Base-by-base conservation (phyloP, 2,329 filamentous ascomycete species). In the Ophiostoma sp. region DNA sequence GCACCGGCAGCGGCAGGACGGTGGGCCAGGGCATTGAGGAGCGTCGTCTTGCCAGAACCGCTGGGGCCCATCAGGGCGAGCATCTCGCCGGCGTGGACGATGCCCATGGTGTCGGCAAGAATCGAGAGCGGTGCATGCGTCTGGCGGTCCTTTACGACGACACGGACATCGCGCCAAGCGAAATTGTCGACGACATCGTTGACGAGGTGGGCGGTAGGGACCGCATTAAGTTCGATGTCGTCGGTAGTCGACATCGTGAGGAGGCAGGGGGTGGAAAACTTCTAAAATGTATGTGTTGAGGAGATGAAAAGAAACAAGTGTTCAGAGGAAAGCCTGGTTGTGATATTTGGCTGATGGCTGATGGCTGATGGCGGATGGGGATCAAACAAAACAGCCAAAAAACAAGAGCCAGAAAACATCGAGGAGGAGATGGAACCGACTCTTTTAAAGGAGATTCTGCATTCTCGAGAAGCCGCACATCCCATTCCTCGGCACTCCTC, bases 21-120 rank as follows among this genome's bases (percentile, higher is more conserved):
- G 83, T 83, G 75, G 7, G 94, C 93, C 17, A 97, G 88, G 5
- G 92, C 89, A 79, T 97, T 95, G 48, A 97, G 86, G 0, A 97
- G 86, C 0, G 93, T 97, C 0, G 94, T 96, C 81, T 97, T 97
- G 69, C 94, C 94, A 73, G 89, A 87, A 4, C 88, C 88, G 42
- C 84, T 87, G 9, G 93, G 93, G 31, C 94, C 94, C 92, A 97
- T 95, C 63, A 97, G 82, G 52, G 93, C 94, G 74, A 93, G 87
- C 57, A 95, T 84, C 78, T 94, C 90, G 39, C 92, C 90, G 42
- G 91, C 90, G 79, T 89, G 83, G 61, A 92, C 88, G 69, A 89
- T 82, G 12, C 92, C 92, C 78, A 87, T 86, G 66, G 91, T 87
- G 76, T 88, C 83, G 42, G 87, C 85, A 4, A 95, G 85, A 73